phyloP scores from a whole-genome alignment of 1,139 yeast genomes.

The Pichia sp. region DNA sequence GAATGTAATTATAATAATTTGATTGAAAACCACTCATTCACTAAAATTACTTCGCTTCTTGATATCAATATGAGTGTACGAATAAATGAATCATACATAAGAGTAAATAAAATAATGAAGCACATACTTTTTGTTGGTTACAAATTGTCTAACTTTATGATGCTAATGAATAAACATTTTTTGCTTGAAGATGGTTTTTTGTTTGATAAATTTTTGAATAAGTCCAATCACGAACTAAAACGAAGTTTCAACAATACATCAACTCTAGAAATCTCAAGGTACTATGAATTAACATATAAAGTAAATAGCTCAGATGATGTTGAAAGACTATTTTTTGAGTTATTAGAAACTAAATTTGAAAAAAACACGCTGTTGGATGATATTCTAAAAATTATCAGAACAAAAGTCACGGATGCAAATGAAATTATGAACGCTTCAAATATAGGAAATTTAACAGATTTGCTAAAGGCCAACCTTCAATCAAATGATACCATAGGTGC shows the following conservation, averaged over 20 bases:
- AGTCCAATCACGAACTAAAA: constrained; percentile 36
- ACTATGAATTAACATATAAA: constrained; percentile 15
- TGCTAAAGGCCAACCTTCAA: constrained; percentile 38
- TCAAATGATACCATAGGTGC: constrained; percentile 19
- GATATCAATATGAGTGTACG: constrained; percentile 54
- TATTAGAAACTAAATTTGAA: constrained; percentile 17
- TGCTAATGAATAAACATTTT: constrained; percentile 47
- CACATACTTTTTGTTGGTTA: constrained; percentile 54
- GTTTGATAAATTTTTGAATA: constrained; percentile 39
- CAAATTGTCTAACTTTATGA: constrained; percentile 42
- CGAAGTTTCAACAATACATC: constrained; percentile 35
- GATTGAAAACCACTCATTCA: not conserved
- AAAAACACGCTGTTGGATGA: constrained; percentile 34
- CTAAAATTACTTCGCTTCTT: constrained; percentile 36
- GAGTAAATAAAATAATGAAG: constrained; percentile 63
- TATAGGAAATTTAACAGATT: constrained; percentile 34
- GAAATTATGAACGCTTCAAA: constrained; percentile 39
- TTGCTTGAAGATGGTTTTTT: constrained; percentile 48
- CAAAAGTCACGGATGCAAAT: constrained; percentile 59
- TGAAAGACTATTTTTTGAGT: constrained; percentile 16
- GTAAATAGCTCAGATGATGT: constrained; percentile 8
- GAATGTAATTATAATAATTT: constrained; percentile 38
- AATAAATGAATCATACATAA: constrained; percentile 55
- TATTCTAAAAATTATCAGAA: constrained; percentile 57
- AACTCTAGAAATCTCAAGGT: constrained; percentile 31